Percentiles rank a stretch among this genome's conserved stretches.
These are phyloP conservation scores for Colletotrichum trifolii DNA, from an alignment of 2,329 filamentous ascomycete species.

Conservation along the genomic window DNA sequence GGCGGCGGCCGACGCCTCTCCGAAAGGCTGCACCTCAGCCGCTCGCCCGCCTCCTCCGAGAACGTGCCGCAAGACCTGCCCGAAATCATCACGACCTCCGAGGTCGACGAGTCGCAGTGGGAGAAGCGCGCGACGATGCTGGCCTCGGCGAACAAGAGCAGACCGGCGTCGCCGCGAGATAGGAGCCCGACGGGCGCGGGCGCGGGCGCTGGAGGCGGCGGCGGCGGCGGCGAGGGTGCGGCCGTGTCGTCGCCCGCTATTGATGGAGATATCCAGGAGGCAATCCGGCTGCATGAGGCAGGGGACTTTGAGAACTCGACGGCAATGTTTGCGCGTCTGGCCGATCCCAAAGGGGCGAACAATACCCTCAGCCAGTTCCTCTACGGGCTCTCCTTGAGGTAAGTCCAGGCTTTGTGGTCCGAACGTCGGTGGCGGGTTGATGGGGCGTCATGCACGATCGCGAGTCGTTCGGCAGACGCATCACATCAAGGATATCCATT, in stretches of 20 bases:
- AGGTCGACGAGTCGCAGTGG: conserved; percentile 79
- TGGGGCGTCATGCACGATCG: neutral
- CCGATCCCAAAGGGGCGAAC: conserved; percentile 85
- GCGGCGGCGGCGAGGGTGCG: conserved; percentile 9
- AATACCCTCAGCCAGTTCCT: conserved; percentile 96
- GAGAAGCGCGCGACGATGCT: conserved; percentile 93
- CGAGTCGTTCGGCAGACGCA: too few relatives aligned
- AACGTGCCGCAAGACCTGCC: conserved; percentile 85
- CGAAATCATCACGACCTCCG: conserved; percentile 67
- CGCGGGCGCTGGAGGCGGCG: conserved; percentile 33
- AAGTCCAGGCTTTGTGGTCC: conserved; percentile 46
- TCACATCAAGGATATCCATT: neutral
- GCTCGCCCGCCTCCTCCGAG: conserved; percentile 69
- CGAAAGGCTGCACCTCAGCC: conserved; percentile 76
- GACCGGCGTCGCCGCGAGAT: conserved; percentile 51
- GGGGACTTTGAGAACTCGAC: conserved; percentile 85
- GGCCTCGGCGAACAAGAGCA: conserved; percentile 70
- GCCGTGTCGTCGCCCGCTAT: conserved; percentile 62
- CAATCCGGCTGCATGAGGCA: conserved; percentile 91
- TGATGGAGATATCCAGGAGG: conserved; percentile 86
- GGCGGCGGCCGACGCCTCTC: conserved; percentile 62
- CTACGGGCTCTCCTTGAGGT: conserved; percentile 91
- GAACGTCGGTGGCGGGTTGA: too few relatives aligned
- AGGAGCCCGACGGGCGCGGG: conserved; percentile 31
- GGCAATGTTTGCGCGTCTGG: conserved; percentile 84